Conservation (phyloP, 2,329 filamentous ascomycete species). For the Rhynchosporium graminicola region DNA sequence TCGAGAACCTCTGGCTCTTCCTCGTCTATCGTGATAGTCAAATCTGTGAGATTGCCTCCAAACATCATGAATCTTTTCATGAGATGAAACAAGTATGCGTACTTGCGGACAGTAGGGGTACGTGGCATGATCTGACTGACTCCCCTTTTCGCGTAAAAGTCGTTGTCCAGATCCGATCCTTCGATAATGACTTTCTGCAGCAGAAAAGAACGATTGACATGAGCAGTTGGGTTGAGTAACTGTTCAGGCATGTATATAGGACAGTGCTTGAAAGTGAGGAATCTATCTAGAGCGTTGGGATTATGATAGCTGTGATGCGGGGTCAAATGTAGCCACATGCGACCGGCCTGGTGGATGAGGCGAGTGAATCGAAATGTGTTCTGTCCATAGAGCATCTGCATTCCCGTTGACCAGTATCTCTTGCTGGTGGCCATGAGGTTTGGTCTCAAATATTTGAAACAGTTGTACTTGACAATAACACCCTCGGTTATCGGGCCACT, state of each 20-base stretch:
- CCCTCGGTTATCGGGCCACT: too few relatives aligned
- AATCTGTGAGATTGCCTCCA: background rate
- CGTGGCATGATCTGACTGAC: background rate
- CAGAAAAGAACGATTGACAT: background rate
- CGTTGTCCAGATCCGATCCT: conserved; percentile 1
- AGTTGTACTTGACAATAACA: background rate
- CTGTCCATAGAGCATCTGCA: conserved; percentile 1
- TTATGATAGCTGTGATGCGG: too few relatives aligned
- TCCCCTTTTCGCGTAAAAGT: background rate
- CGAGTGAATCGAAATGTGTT: conserved; percentile 12
- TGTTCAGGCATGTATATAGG: background rate
- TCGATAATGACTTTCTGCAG: conserved; percentile 1
- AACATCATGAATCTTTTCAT: background rate
- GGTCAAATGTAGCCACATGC: background rate
- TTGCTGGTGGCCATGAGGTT: conserved; percentile 9
- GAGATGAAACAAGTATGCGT: background rate
- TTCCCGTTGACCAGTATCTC: background rate
- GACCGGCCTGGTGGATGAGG: background rate
- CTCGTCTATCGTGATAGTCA: conserved; percentile 4
- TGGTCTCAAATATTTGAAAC: conserved; percentile 11
- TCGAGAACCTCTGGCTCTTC: background rate
- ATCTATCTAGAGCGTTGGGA: background rate
- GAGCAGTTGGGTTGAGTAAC: background rate
- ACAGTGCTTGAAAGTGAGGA: background rate
- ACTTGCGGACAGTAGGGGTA: background rate